Conservation (phyloP, 352 stramenopile species). For the Phytophthora foliorum region DNA sequence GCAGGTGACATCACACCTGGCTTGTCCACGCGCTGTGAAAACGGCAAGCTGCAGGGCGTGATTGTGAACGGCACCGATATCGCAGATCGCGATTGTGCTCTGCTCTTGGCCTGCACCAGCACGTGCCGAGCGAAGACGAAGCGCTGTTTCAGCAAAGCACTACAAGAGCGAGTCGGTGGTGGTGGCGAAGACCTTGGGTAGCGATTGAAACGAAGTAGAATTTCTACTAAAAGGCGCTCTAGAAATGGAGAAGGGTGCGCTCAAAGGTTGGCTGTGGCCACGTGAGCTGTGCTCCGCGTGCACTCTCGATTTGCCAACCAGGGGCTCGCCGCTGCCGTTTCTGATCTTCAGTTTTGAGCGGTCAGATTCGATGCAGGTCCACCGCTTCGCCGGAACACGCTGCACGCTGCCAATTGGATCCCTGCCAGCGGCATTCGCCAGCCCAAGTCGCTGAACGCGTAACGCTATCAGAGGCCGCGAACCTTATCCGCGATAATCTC, state of each 20-base stretch:
- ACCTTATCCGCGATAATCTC: constrained; percentile 7
- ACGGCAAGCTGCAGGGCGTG: constrained; percentile 14
- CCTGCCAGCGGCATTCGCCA: not conserved
- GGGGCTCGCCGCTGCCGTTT: not conserved
- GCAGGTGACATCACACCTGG: constrained; percentile 36
- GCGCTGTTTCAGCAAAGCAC: constrained; percentile 15
- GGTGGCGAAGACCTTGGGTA: not conserved
- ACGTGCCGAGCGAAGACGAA: constrained; percentile 39
- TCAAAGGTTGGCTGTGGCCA: not conserved
- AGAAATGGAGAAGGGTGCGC: not conserved
- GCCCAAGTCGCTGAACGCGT: not conserved
- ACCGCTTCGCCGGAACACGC: not conserved
- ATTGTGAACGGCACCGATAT: constrained; percentile 31
- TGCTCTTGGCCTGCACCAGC: constrained; percentile 21
- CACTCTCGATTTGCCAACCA: not conserved
- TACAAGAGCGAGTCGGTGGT: constrained; percentile 1
- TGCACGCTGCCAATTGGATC: too few relatives aligned
- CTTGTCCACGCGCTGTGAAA: constrained; percentile 25
- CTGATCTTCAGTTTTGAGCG: constrained; percentile 6
- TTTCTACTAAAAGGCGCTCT: too few relatives aligned
- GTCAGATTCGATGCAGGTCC: not conserved
- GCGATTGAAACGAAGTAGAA: not conserved
- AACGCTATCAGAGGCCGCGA: not conserved
- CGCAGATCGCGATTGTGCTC: constrained; percentile 31
- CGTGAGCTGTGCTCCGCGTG: not conserved